Evolutionary conservation across 257 asterid species (phyloP).

Genomic region (Cruciata laevipes): DNA sequence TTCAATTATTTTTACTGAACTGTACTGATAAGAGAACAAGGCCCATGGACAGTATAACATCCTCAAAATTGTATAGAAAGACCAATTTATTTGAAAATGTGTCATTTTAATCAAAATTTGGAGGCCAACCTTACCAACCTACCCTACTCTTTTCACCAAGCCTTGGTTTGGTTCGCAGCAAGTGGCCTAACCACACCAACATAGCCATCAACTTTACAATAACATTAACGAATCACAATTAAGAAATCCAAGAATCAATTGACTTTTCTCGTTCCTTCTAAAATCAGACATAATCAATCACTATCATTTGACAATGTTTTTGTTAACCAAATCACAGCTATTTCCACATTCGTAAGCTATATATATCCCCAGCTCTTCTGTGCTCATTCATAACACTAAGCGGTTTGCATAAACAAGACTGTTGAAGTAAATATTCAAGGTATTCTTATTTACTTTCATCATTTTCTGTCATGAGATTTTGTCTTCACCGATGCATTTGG

Average conservation of each 20-base stretch:
- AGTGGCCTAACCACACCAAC: conserved; percentile 78
- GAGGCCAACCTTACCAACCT: conserved; percentile 86
- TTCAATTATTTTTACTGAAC: too few relatives aligned
- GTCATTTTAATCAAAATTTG: conserved; percentile 29
- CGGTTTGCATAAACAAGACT: conserved; percentile 2
- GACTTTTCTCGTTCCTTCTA: not conserved
- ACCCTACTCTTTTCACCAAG: conserved; percentile 13
- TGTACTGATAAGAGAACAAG: too few relatives aligned
- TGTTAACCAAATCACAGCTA: conserved; percentile 54
- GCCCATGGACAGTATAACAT: too few relatives aligned
- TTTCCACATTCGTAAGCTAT: conserved; percentile 18
- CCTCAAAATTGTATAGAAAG: too few relatives aligned
- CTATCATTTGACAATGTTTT: conserved; percentile 42
- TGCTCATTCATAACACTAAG: conserved; percentile 15
- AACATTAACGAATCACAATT: not conserved
- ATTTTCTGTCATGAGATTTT: not conserved
- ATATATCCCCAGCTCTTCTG: conserved; percentile 23
- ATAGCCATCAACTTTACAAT: conserved; percentile 14
- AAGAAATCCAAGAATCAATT: not conserved
- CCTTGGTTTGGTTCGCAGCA: conserved; percentile 39
- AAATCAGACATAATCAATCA: conserved; percentile 24
- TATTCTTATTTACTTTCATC: too few relatives aligned
- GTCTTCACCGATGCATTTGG: conserved; percentile 9
- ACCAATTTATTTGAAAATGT: too few relatives aligned
- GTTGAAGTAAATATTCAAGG: not conserved